These are phyloP conservation scores for Takashimella tepidaria DNA, from an alignment of 1,284 basidiomycete genomes.

Conservation along the genomic window DNA sequence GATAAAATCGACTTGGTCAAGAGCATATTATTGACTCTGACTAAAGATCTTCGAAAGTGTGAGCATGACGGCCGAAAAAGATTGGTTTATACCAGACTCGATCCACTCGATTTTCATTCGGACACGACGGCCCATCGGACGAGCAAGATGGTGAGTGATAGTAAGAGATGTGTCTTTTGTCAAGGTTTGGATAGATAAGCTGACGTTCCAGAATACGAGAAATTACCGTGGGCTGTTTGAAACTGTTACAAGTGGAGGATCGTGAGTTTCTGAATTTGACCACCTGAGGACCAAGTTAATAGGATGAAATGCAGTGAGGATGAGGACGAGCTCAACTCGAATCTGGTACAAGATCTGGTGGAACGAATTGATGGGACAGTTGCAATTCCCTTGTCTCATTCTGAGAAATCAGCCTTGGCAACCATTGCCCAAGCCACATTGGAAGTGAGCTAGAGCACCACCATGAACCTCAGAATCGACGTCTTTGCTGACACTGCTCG, in stretches of 20 bases:
- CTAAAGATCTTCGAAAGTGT: slow-evolving; percentile 44
- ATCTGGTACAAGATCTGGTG: slow-evolving; percentile 59
- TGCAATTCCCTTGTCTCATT: slow-evolving; percentile 63
- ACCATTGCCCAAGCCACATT: slow-evolving; percentile 77
- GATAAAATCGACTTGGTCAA: slow-evolving; percentile 80
- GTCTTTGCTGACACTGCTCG: slow-evolving; percentile 2
- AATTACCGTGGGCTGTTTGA: slow-evolving; percentile 43
- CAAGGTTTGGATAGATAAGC: too few species aligned
- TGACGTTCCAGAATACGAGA: slow-evolving; percentile 6
- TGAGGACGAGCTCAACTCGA: slow-evolving; percentile 60
- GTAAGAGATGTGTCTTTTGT: too few species aligned
- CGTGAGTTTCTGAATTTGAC: slow-evolving; percentile 14
- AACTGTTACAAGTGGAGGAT: slow-evolving; percentile 9
- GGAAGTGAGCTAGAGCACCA: slow-evolving; percentile 62
- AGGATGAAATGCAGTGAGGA: too few species aligned
- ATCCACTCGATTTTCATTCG: slow-evolving; percentile 34
- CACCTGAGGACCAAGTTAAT: too few species aligned
- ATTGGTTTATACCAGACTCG: slow-evolving; percentile 30
- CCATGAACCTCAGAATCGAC: not conserved
- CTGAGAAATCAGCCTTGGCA: slow-evolving; percentile 72
- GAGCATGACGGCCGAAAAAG: slow-evolving; percentile 31
- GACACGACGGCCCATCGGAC: slow-evolving; percentile 7
- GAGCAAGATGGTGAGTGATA: too few species aligned
- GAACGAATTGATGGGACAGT: slow-evolving; percentile 60
- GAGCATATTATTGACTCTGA: slow-evolving; percentile 66